Base-by-base conservation (phyloP, 768 basidiomycete genomes). In the Melanogaster broomeanus region DNA sequence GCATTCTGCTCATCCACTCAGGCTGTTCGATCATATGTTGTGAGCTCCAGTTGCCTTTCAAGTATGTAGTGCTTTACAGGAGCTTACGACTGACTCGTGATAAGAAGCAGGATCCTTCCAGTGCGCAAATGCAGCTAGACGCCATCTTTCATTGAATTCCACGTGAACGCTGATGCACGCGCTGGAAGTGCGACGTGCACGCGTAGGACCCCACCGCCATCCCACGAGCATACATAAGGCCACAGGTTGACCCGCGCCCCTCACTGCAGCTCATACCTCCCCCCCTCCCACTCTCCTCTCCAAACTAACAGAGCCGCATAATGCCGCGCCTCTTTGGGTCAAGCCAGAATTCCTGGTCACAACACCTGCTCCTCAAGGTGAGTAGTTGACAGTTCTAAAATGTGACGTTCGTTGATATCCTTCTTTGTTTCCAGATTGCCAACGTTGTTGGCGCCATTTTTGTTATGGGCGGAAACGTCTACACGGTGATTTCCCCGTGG, bases 401-500 rank as follows among this genome's bases (percentile, higher is more conserved):
- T 24, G 30, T 19, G n/a, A 30, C 3, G 19, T 12, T 27, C 10
- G 40, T 34, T 56, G 53, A 66, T 47, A n/a, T 15, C 11, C 45
- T 35, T 18, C 33, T 45, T 21, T 18, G 13, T 38, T n/a, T 45
- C 15, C 33, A 78, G 79, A 58, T 84, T 48, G 73, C 77, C 49
- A 85, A 85, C 66, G 73, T 85, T 40, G 42, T 82, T 50, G 77
- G 78, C 43, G 84, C 79, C 52, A 55, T 83, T 65, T 61, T 79
- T 45, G 78, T 84, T 53, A 73, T 84, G 53, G 84, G 81, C 22
- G 77, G 77, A 43, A 85, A 85, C 64, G 74, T 84, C 51, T 84
- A 81, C 70, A 75, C 77, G 27, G 74, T 86, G 51, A 78, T 82
- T 11, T 79, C 78, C 30, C 82, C 82, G 6, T 71, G 68, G 53